Percentiles rank a stretch among this genome's conserved stretches.
These are phyloP conservation scores for Cinnamomum micranthum DNA, from an alignment of 164 flowering plant species.

Conservation along the genomic window DNA sequence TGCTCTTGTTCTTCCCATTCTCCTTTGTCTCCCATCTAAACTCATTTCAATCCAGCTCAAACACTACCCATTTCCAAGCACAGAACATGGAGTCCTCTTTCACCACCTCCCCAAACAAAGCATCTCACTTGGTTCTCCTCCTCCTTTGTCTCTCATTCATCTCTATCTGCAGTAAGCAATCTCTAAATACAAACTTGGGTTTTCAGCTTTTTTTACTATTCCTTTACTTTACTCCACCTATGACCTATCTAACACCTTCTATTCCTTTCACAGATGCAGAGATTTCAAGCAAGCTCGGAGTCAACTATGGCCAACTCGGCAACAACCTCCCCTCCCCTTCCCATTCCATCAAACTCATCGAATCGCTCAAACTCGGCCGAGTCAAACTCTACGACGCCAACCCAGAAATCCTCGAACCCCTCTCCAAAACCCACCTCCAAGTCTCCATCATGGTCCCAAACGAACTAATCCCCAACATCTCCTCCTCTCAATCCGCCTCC, in stretches of 20 bases:
- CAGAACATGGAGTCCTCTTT: background rate
- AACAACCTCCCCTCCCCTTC: slow-evolving; percentile 72
- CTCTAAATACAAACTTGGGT: background rate
- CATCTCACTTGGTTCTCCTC: slow-evolving; percentile 8
- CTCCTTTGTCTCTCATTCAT: slow-evolving; percentile 13
- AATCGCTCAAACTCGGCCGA: slow-evolving; percentile 46
- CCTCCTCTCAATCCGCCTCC: slow-evolving; percentile 46
- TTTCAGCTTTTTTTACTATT: background rate
- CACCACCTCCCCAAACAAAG: slow-evolving; percentile 3
- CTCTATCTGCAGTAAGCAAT: slow-evolving; percentile 25
- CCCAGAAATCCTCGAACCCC: slow-evolving; percentile 59
- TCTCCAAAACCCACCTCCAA: slow-evolving; percentile 42
- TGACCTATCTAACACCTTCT: background rate
- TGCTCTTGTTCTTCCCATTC: no score
- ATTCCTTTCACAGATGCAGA: slow-evolving; percentile 42
- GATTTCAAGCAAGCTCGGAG: slow-evolving; percentile 42
- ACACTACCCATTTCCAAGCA: background rate
- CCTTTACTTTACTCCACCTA: slow-evolving; percentile 3
- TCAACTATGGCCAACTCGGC: slow-evolving; percentile 82
- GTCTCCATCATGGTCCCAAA: slow-evolving; percentile 88
- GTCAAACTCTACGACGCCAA: slow-evolving; percentile 80
- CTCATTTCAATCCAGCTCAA: background rate
- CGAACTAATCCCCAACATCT: slow-evolving; percentile 47
- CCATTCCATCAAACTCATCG: slow-evolving; percentile 51
- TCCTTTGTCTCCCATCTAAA: background rate